Evolutionary conservation across 192 early-diverging fungal species (phyloP), one percentile per base, ranked within the genome.

Genomic region (Chytriomyces confervae): DNA sequence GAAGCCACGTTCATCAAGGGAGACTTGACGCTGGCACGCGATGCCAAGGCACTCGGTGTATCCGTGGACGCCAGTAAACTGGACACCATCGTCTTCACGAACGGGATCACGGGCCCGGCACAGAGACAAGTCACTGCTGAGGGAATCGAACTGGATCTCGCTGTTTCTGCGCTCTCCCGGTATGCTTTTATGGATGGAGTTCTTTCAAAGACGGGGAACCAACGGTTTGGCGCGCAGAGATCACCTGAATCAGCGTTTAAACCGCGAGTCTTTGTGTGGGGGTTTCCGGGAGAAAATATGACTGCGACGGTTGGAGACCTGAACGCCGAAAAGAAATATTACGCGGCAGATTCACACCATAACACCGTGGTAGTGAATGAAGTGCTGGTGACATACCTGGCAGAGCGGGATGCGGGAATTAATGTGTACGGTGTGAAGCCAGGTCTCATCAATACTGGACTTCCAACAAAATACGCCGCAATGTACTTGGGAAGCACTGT

Each of bases 391-490:
- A 57, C 16, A 3, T 57, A 57, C 53, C 5, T 57, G 20, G 53
- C 53, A 57, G 53, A 57, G 16, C 2, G 20, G 1, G 53, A 57
- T 20, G 16, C 53, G 20, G 53, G 53, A n/a, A 57, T 57, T 3
- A 57, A 57, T 57, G 53, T 57, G 53, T 57, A 57, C 20, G 53
- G 53, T n/a, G 53, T 57, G 16, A 57, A 57, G 53, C 53, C 53
- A n/a, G 53, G 53, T n/a, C 53, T 57, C 53, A 20, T 57, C 3
- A 57, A 57, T 2, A 57, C 53, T 13, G 53, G 53, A 13, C 53
- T 57, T 13, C 53, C 13, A 57, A 57, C 53, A 13, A 57, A 57
- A 20, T 57, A 57, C 20, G 53, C 53, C 5, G 2, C 16, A 1
- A 57, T 57, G 53, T 57, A 57, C 53, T 3, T 57, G 53, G 53